Evolutionary conservation across 78 protist species (phyloP).

Genomic region (Dictyostelium purpureum): DNA sequence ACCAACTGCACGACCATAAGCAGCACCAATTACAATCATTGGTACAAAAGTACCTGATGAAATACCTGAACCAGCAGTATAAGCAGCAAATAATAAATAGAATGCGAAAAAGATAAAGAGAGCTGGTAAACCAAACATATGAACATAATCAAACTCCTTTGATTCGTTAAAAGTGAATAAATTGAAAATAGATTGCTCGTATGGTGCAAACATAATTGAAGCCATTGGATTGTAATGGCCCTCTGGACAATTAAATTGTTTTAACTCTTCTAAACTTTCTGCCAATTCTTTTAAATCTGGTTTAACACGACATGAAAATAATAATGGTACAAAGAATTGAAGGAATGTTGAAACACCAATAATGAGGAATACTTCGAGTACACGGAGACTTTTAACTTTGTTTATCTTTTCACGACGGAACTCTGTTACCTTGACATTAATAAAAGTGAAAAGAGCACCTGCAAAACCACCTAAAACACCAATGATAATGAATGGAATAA

Average conservation of each 20-base stretch:
- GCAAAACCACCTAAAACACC: conserved; percentile 76
- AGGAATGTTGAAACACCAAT: conserved; percentile 27
- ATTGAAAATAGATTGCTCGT: conserved; percentile 45
- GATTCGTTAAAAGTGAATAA: not conserved
- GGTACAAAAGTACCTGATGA: conserved; percentile 88
- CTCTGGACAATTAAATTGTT: conserved; percentile 35
- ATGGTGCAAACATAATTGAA: conserved; percentile 42
- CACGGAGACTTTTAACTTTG: conserved; percentile 58
- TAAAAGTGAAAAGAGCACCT: conserved; percentile 53
- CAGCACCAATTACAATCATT: conserved; percentile 89
- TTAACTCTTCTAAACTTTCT: not conserved
- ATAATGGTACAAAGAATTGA: conserved; percentile 52
- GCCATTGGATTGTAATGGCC: conserved; percentile 35
- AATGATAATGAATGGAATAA: conserved; percentile 58
- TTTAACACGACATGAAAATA: not conserved
- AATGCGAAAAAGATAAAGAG: conserved; percentile 26
- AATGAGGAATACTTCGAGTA: conserved; percentile 60
- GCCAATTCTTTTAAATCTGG: not conserved
- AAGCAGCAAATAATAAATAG: conserved; percentile 63
- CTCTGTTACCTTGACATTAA: conserved; percentile 15
- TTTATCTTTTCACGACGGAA: conserved; percentile 60
- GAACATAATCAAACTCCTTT: not conserved
- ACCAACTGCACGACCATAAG: conserved; percentile 88
- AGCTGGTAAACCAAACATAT: not conserved
- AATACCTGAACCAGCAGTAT: conserved; percentile 69